Conservation (phyloP, 805 yeast genomes). For the Debaryomyces castellii region DNA sequence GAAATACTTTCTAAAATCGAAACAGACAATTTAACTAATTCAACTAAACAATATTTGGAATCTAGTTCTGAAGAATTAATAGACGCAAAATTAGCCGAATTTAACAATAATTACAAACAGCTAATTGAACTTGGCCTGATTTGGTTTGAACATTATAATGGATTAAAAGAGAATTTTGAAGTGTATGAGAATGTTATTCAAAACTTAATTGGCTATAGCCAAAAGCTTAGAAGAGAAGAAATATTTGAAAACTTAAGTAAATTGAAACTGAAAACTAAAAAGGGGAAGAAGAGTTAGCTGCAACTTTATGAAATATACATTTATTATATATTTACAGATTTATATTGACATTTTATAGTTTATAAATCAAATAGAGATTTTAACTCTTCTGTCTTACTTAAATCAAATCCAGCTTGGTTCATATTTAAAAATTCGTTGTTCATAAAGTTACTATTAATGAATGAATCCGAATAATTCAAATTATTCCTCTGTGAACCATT, state of each 20-base stretch:
- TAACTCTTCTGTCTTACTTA: slow-evolving; percentile 19
- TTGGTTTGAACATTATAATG: slow-evolving; percentile 53
- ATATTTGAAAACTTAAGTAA: slow-evolving; percentile 32
- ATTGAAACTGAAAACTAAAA: slow-evolving; percentile 21
- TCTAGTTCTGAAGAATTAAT: slow-evolving; percentile 22
- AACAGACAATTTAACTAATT: slow-evolving; percentile 32
- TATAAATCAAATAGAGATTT: slow-evolving; percentile 28
- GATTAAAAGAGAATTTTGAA: slow-evolving; percentile 60
- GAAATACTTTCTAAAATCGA: slow-evolving; percentile 30
- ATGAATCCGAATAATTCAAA: slow-evolving; percentile 21
- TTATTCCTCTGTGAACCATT: not conserved
- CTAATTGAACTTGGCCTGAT: slow-evolving; percentile 33
- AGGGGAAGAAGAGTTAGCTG: slow-evolving; percentile 11
- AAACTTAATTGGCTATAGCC: slow-evolving; percentile 87
- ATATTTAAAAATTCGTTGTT: slow-evolving; percentile 42
- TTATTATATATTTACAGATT: too few species aligned
- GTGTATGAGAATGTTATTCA: slow-evolving; percentile 87
- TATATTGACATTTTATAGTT: not conserved
- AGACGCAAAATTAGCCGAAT: slow-evolving; percentile 27
- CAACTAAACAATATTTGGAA: slow-evolving; percentile 25
- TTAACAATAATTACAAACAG: slow-evolving; percentile 23
- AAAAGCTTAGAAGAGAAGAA: slow-evolving; percentile 61
- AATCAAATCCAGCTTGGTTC: slow-evolving; percentile 39
- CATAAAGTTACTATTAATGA: slow-evolving; percentile 35
- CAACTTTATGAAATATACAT: too few species aligned